Evolutionary conservation across 1,139 yeast species (phyloP), one percentile per base, ranked within the genome.

Genomic region (Arxiozyma heterogenica): DNA sequence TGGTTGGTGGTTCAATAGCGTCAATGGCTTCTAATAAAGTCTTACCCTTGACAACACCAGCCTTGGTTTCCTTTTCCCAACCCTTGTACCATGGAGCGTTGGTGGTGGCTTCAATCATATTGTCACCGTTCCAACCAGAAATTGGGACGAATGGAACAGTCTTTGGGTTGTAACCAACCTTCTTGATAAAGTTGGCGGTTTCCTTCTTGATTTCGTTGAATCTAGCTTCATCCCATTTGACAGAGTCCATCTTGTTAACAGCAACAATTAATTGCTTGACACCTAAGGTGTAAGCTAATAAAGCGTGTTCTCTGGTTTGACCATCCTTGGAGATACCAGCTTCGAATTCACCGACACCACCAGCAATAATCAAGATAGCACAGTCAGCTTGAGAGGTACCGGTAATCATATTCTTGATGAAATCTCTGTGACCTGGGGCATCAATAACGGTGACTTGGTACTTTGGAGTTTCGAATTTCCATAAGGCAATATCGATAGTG

Each of bases 321-420:
- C 98, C 98, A 66, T 98, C 98, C 77, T 91, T 88, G 78, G 94
- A 98, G 71, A 93, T 93, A 61, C 98, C 98, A 58, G 98, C 94
- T 77, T 93, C 98, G 75, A 91, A 93, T 74, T 93, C 98, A 75
- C 98, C 98, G 76, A 90, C 90, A 80, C 98, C 88, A 58, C 98
- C 98, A 62, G 96, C 88, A 65, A 93, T 93, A 56, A 93, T 98
- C 70, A 93, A 81, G 63, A 93, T 83, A 73, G 98, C 98, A 59
- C 93, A 93, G 74, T 93, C 98, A 52, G 98, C 98, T 76, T 93
- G 94, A 72, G 94, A 86, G 61, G 83, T 88, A 86, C 89, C 94
- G 81, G 83, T 89, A 79, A 81, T 86, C 91, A 89, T 86, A 80
- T 86, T 80, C 87, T 86, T 86, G 86, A 86, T 86, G 91, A 86